Base-by-base conservation (phyloP, 177 flowering plant genomes). In the Telopea speciosissima region DNA sequence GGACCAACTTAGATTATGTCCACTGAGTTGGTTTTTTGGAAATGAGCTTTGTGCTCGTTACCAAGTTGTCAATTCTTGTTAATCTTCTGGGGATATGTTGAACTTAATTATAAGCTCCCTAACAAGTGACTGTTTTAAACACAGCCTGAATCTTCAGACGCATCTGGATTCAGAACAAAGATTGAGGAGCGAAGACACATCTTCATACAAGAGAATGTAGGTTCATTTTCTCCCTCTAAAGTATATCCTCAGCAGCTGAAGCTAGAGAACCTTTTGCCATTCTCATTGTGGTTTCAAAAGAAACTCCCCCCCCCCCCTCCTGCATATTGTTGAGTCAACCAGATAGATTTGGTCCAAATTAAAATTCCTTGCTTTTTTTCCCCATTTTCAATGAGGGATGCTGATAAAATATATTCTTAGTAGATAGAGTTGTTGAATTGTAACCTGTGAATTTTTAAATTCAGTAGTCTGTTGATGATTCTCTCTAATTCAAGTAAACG, bases 181-280 rank as follows among this genome's bases (percentile, higher is more conserved):
- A 58, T 69, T 67, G 82, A 70, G 72, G 83, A 82, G 64, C 59
- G 77, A 31, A 81, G 80, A 58, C 73, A 62, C 28, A 67, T 52
- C 28, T 69, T 79, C 25, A 83, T 76, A 72, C 77, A 83, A 60
- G 82, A 67, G 8, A 80, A 74, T 72, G 88, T 81, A 79, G 75
- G 77, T 58, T 63, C 12, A 0, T 12, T 12, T 49, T 49, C 54
- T 13, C 19, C 54, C 3, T 49, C 14, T 16, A 13, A 49, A 11
- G 19, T 6, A 49, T 16, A 49, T 49, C 19, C 19, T 49, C 17
- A 5, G 1, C 54, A 49, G 54, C 54, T 49, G 54, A 12, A 49
- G 54, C 17, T 49, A 4, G 54, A 49, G 19, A 49, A 49, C 54
- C 54, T 49, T 49, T 49, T 49, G 40, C 8, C 40, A 36, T 36